Conservation (phyloP, 1,139 yeast genomes). For the Protomyces macrosporus region DNA sequence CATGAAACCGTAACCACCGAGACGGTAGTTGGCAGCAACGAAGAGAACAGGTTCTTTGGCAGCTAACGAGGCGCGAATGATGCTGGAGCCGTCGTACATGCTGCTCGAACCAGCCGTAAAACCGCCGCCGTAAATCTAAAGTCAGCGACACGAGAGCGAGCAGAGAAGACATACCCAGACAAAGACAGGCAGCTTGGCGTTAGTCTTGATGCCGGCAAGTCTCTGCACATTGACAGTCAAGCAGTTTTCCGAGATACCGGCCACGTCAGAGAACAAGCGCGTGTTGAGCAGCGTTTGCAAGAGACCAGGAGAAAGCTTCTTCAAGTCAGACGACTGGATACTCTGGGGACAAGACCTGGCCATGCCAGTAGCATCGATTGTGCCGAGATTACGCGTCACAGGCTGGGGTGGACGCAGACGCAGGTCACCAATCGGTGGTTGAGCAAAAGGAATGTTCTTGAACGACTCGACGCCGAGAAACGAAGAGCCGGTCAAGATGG, state of each 20-base stretch:
- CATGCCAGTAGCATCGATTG: constrained; percentile 6
- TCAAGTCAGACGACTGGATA: background rate
- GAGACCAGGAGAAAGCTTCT: constrained; percentile 11
- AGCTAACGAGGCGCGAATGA: background rate
- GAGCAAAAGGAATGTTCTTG: constrained; percentile 23
- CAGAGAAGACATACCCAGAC: constrained; percentile 40
- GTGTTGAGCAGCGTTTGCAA: constrained; percentile 23
- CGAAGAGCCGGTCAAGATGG: background rate
- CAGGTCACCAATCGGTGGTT: constrained; percentile 24
- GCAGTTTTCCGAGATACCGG: constrained; percentile 32
- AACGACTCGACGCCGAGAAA: background rate
- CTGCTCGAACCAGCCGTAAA: constrained; percentile 25
- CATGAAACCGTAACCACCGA: constrained; percentile 39
- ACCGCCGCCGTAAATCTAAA: constrained; percentile 32
- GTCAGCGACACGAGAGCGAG: constrained; percentile 28
- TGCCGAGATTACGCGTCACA: constrained; percentile 16
- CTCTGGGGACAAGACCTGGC: background rate
- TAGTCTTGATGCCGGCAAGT: background rate
- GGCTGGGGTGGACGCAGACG: background rate
- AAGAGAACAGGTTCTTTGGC: constrained; percentile 33
- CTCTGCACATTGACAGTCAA: background rate
- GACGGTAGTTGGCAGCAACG: constrained; percentile 37
- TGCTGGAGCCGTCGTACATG: background rate
- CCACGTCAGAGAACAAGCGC: constrained; percentile 31
- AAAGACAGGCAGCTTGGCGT: constrained; percentile 3